Conservation (phyloP, 441 rosid species). For the Dalechampia spathulata region DNA sequence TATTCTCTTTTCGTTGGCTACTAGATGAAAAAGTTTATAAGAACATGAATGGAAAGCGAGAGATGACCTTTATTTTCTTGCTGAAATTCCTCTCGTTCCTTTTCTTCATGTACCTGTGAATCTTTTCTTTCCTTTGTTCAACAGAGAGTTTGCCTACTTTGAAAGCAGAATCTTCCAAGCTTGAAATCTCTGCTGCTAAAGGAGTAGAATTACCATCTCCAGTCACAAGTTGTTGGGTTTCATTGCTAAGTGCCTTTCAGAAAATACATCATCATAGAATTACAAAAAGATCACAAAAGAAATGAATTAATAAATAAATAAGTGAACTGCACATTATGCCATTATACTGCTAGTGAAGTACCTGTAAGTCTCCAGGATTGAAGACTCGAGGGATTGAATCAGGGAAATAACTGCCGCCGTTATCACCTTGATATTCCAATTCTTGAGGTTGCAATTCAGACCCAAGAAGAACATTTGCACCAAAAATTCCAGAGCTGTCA, state of each 20-base stretch:
- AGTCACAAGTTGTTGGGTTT: conserved; percentile 40
- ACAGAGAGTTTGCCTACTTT: conserved; percentile 70
- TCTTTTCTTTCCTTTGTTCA: conserved; percentile 90
- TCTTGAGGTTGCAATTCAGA: conserved; percentile 46
- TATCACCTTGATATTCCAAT: conserved; percentile 60
- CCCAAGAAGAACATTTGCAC: conserved; percentile 33
- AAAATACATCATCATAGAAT: background rate
- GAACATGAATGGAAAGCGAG: background rate
- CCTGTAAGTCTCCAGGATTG: conserved; percentile 57
- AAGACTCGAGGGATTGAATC: conserved; percentile 29
- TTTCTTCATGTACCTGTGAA: conserved; percentile 91
- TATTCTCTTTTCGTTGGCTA: too few species aligned
- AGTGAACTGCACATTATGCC: background rate
- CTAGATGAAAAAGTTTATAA: too few species aligned
- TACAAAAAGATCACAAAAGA: background rate
- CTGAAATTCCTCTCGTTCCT: conserved; percentile 90
- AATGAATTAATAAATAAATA: too few species aligned
- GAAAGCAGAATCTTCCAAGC: conserved; percentile 62
- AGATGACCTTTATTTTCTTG: conserved; percentile 87
- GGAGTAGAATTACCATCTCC: conserved; percentile 36
- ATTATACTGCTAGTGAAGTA: conserved; percentile 6
- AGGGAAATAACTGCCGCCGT: conserved; percentile 48
- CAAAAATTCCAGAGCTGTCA: conserved; percentile 44
- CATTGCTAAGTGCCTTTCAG: conserved; percentile 39
- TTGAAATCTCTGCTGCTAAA: conserved; percentile 58